Evolutionary conservation across 345 rosid species (phyloP).

Genomic region (Eucalyptus marginata): DNA sequence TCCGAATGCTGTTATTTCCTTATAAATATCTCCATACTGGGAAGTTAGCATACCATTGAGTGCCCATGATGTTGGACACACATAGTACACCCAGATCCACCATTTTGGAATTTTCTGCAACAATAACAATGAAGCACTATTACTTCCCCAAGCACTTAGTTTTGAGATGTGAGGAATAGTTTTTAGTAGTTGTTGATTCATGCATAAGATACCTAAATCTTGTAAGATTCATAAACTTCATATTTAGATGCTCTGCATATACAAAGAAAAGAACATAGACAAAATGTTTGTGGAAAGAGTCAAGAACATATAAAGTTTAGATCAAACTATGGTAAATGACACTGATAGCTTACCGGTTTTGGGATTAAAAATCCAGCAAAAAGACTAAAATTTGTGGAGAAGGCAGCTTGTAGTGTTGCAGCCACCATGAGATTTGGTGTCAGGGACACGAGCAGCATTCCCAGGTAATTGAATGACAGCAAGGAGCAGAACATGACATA

Average conservation of each 20-base stretch:
- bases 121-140: neutral
- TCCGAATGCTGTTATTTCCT: conserved; percentile 31
- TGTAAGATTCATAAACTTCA: neutral
- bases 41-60: conserved; percentile 48
- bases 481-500: conserved; percentile 49
- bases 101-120: conserved; percentile 65
- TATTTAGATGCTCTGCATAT: neutral
- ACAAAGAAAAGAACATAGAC: neutral
- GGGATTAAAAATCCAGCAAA: conserved; percentile 71
- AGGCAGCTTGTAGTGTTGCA: conserved; percentile 23
- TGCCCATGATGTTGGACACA: conserved; percentile 65
- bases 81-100: conserved; percentile 77
- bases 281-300: neutral
- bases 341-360: conserved; percentile 36
- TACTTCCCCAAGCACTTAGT: neutral
- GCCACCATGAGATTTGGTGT: conserved; percentile 62
- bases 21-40: conserved; percentile 59
- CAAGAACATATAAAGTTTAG: neutral
- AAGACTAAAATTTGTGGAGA: conserved; percentile 32
- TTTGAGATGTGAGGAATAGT: neutral
- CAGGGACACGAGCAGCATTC: conserved; percentile 53
- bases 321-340: neutral
- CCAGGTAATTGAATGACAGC: conserved; percentile 50
- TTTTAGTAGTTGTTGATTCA: neutral
- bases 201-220: neutral